A percentile compares a stretch with the other conserved stretches of the same genome.
These are phyloP conservation scores for Plenodomus tracheiphilus DNA, from an alignment of 2,329 filamentous ascomycete genomes.

Conservation along the genomic window DNA sequence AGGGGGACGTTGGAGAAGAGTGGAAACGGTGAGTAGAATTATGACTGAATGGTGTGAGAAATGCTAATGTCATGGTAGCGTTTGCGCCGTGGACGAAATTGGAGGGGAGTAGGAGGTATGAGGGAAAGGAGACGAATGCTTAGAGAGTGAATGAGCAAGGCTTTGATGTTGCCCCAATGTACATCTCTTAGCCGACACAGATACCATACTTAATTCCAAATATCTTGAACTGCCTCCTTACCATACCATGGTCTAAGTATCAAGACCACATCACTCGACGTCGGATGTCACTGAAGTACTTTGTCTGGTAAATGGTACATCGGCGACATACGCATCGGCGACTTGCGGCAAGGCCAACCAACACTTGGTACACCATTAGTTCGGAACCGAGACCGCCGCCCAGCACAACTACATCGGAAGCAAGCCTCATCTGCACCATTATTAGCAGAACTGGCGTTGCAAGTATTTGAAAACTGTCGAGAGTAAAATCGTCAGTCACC, in stretches of 20 bases:
- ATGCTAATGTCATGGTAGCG: slow-evolving; percentile 12
- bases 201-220: no score
- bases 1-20: slow-evolving; percentile 30
- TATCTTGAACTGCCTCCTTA: no score
- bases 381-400: background rate
- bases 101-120: slow-evolving; percentile 21
- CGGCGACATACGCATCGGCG: background rate
- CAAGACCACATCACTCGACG: no score
- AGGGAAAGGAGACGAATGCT: slow-evolving; percentile 23
- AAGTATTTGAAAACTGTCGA: no score
- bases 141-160: background rate
- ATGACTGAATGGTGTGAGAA: background rate
- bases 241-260: no score
- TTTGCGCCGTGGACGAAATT: slow-evolving; percentile 29
- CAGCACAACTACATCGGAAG: background rate
- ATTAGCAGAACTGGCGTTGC: no score
- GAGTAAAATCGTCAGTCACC: no score
- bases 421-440: no score
- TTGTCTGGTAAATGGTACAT: background rate
- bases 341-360: background rate
- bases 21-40: slow-evolving; percentile 13
- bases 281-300: background rate
- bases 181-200: no score
- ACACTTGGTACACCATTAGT: background rate
- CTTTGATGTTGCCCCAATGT: background rate